phyloP scores from a whole-genome alignment of 23 red algal species.

The Gracilaria caudata region DNA sequence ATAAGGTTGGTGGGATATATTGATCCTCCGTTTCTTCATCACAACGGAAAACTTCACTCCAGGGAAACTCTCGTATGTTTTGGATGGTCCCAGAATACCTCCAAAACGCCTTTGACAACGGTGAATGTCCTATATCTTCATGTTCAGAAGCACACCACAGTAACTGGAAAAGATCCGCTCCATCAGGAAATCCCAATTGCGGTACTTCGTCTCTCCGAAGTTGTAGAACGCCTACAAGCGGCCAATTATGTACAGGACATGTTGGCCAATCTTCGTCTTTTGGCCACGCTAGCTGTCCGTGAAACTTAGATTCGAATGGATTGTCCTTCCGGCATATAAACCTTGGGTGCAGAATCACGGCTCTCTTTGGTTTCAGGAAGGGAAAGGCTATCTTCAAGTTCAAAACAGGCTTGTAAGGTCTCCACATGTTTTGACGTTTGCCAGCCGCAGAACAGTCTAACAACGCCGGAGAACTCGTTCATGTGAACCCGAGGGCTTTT shows the following conservation, averaged over 20 bases:
- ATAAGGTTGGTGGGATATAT: background rate
- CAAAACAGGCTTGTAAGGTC: too few species aligned
- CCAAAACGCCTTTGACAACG: slow-evolving; percentile 15
- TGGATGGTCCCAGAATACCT: background rate
- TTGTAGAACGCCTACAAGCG: slow-evolving; percentile 8
- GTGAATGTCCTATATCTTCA: background rate
- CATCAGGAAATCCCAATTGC: background rate
- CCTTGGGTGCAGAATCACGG: too few species aligned
- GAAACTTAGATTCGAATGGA: background rate
- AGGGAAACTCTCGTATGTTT: background rate
- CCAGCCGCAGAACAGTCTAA: too few species aligned
- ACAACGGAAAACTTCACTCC: background rate
- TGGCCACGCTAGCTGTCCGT: slow-evolving; percentile 9
- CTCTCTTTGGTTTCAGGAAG: too few species aligned
- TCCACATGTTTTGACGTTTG: too few species aligned
- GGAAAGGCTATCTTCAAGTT: too few species aligned
- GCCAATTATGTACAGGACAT: background rate
- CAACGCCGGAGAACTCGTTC: too few species aligned
- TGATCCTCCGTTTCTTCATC: too few species aligned
- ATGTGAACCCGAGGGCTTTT: too few species aligned
- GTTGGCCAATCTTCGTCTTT: background rate
- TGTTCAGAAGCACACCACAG: slow-evolving; percentile 2
- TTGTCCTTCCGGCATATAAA: too few species aligned
- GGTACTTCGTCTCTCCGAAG: slow-evolving; percentile 5
- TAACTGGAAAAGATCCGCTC: slow-evolving; percentile 11